Conservation (phyloP, 345 rosid species). For the Boechera stricta region DNA sequence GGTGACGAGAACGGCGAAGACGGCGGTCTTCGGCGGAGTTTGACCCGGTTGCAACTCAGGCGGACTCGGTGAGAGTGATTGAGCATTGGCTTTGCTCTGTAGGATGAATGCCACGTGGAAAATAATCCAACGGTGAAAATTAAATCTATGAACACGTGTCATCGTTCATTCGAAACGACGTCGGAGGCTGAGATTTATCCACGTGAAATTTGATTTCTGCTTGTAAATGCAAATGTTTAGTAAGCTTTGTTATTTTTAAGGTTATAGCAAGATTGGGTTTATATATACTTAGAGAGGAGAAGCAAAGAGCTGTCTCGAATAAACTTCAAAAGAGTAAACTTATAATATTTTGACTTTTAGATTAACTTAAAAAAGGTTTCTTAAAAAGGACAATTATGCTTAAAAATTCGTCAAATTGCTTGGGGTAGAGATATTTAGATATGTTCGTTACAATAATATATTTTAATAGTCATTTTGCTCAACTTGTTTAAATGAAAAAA, state of each 20-base stretch:
- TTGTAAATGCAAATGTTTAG: constrained; percentile 3
- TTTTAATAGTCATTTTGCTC: neutral
- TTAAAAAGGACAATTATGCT: neutral
- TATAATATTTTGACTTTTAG: constrained; percentile 21
- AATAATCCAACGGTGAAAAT: constrained; percentile 29
- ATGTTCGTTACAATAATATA: neutral
- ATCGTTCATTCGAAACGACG: constrained; percentile 36
- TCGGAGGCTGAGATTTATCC: constrained; percentile 8
- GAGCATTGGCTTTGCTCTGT: constrained; percentile 15
- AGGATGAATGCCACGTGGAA: constrained; percentile 36
- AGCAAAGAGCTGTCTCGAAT: neutral
- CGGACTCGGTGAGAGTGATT: constrained; percentile 31
- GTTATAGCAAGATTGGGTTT: neutral
- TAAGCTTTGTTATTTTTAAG: neutral
- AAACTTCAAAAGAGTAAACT: constrained; percentile 4
- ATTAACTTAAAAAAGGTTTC: neutral
- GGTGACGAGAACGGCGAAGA: constrained; percentile 38
- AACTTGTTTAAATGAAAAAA: constrained; percentile 19
- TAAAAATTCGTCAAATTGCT: neutral
- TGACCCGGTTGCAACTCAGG: neutral
- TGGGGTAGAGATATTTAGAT: neutral
- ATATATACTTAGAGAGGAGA: constrained; percentile 16
- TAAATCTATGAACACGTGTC: neutral
- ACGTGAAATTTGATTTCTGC: constrained; percentile 1
- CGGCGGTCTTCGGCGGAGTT: constrained; percentile 32